Base-by-base conservation (phyloP, 2,329 filamentous ascomycete species). In the Aspergillus pseudotamarii region DNA sequence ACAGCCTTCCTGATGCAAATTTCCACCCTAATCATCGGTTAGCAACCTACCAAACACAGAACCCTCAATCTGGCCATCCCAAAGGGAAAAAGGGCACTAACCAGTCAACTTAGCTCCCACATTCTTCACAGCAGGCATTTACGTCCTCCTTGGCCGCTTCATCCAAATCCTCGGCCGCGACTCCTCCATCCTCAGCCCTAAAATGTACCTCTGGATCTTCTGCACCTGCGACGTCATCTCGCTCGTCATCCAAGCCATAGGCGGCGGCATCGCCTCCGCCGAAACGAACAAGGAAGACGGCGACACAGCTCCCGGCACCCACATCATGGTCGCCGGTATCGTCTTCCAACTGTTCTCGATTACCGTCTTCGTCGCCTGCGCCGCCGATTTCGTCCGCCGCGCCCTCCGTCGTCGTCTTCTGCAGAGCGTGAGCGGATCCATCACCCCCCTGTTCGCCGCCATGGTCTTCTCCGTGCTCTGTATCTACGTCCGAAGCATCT, bases 331-430 rank as follows among this genome's bases (percentile, higher is more conserved):
- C 51, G 82, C 82, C 1, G 87, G 87, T 16, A 83, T 89, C 23
- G 78, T 83, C n/a, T 81, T 88, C 60, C 87, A 89, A 68, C 83
- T 89, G 46, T 78, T 80, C 61, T 83, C 84, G 6, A 82, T 89
- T 60, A 78, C 82, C 36, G 62, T 84, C 60, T 89, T 89, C 72
- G 81, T 81, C 51, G 63, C 72, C 67, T 75, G 83, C 45, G 81
- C 86, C 4, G 74, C 66, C 4, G 76, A 79, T 55, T 87, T 86
- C 68, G 71, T 86, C 26, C 71, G 75, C 8, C 77, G 81, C 12
- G 71, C 75, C 4, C 34, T 72, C 53, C 69, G 71, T 12, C 61
- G 62, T n/a, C 65, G 50, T 4, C 66, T 77, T 0, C 57, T 76
- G 23, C 67, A 72, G 50, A 59, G 64, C 10, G 61, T 73, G 60